Conservation (phyloP, 768 basidiomycete species). For the Filobasidium floriforme region DNA sequence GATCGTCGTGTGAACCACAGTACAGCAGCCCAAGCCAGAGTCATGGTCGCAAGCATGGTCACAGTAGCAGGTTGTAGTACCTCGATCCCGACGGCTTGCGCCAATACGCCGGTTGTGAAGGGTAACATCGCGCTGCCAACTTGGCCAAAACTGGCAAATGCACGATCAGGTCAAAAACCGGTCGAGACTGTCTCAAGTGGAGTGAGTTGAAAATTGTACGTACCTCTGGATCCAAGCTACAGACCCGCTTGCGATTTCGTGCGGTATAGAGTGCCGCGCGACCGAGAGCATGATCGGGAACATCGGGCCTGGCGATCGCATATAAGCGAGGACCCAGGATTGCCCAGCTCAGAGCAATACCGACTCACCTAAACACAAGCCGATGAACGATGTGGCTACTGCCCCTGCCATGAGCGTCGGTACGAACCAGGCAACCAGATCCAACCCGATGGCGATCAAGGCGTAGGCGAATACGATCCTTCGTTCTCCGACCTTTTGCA, state of each 20-base stretch:
- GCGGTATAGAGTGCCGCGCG: conserved; percentile 60
- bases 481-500: too few species aligned
- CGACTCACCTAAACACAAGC: too few species aligned
- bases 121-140: conserved; percentile 46
- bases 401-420: too few species aligned
- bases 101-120: conserved; percentile 27
- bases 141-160: conserved; percentile 36
- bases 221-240: conserved; percentile 13
- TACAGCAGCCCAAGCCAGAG: conserved; percentile 13
- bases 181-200: too few species aligned
- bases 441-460: too few species aligned
- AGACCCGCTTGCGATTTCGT: conserved; percentile 58
- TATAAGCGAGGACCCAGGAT: too few species aligned
- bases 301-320: conserved; percentile 64
- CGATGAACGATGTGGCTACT: too few species aligned
- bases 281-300: conserved; percentile 62
- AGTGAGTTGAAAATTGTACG: neutral
- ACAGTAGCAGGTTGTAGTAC: conserved; percentile 13
- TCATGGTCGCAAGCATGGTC: conserved; percentile 7
- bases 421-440: too few species aligned
- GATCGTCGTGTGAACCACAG: conserved; percentile 1
- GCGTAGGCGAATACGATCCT: too few species aligned
- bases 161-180: neutral
- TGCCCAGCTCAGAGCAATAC: too few species aligned
- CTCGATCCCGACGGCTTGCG: conserved; percentile 16